Percentiles rank a stretch among this genome's conserved stretches.
phyloP scores from a whole-genome alignment of 2,329 filamentous ascomycete species.

The Colletotrichum tofieldiae region DNA sequence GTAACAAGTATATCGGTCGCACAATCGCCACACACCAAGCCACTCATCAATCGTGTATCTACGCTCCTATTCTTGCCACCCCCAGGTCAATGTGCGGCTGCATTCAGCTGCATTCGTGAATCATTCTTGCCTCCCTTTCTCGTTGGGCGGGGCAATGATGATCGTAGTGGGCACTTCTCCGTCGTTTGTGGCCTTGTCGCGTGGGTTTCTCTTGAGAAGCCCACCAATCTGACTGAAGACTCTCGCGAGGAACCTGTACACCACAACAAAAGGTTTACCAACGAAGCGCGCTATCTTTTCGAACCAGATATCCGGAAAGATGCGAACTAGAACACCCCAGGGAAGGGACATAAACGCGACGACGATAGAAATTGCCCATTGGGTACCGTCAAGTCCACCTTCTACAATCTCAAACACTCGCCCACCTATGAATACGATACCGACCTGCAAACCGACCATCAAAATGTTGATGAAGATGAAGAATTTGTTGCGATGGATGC shows the following conservation, averaged over 20 bases:
- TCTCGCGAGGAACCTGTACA: conserved; percentile 9
- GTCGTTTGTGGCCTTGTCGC: background rate
- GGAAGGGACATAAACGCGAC: conserved; percentile 65
- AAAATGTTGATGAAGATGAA: conserved; percentile 71
- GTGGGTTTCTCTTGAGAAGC: conserved; percentile 23
- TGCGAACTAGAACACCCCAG: conserved; percentile 63
- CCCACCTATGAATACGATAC: conserved; percentile 73
- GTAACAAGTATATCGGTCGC: background rate
- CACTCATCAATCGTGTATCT: background rate
- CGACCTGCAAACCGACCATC: conserved; percentile 71
- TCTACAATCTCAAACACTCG: conserved; percentile 59
- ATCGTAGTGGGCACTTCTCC: conserved; percentile 22
- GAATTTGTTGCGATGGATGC: conserved; percentile 69
- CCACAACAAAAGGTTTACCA: conserved; percentile 23
- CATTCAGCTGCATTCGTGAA: background rate
- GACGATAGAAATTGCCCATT: conserved; percentile 69
- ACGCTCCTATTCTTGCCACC: background rate
- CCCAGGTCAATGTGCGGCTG: too few species aligned
- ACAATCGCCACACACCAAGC: background rate
- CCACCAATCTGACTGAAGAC: conserved; percentile 26
- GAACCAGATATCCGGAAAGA: conserved; percentile 62
- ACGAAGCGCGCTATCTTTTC: conserved; percentile 19
- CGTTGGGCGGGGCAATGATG: conserved; percentile 21
- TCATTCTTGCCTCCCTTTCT: background rate
- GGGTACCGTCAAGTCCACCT: conserved; percentile 58